Evolutionary conservation across 257 asterid genomes (phyloP).

Genomic region (Rhazya stricta): DNA sequence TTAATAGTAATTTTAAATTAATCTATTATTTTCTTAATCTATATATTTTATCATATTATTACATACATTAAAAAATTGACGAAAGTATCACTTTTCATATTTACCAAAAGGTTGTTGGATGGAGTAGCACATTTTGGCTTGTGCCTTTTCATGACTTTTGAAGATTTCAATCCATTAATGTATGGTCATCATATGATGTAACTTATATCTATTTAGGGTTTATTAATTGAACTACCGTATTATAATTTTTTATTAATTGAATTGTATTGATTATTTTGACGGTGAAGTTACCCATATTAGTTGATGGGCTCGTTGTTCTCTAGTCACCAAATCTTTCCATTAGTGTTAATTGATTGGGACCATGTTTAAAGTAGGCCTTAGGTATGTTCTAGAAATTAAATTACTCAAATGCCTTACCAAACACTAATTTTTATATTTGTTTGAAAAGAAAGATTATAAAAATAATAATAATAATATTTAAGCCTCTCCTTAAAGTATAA

Average conservation of each 20-base stretch:
- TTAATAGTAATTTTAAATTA: too few species aligned
- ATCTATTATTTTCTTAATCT: too few species aligned
- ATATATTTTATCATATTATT: too few species aligned
- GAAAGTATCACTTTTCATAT: too few species aligned
- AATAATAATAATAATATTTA: neutral
- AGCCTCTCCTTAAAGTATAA: neutral
- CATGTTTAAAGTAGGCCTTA: neutral
- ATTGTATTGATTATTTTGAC: too few species aligned
- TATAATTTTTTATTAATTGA: too few species aligned
- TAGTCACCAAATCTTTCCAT: constrained; percentile 12
- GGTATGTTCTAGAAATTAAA: neutral
- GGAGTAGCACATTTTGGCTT: neutral
- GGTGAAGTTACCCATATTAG: too few species aligned
- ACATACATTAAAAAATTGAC: too few species aligned
- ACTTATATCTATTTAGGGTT: too few species aligned
- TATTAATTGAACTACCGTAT: too few species aligned
- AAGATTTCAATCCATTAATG: neutral
- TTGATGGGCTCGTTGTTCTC: constrained; percentile 12
- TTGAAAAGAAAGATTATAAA: neutral
- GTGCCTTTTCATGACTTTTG: neutral
- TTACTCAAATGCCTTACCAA: neutral
- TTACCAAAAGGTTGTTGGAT: neutral
- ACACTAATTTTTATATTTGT: neutral
- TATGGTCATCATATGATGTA: neutral
- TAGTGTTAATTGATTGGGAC: neutral